Conservation (phyloP, 2,329 filamentous ascomycete species). For the Pseudocercospora macadamiae region DNA sequence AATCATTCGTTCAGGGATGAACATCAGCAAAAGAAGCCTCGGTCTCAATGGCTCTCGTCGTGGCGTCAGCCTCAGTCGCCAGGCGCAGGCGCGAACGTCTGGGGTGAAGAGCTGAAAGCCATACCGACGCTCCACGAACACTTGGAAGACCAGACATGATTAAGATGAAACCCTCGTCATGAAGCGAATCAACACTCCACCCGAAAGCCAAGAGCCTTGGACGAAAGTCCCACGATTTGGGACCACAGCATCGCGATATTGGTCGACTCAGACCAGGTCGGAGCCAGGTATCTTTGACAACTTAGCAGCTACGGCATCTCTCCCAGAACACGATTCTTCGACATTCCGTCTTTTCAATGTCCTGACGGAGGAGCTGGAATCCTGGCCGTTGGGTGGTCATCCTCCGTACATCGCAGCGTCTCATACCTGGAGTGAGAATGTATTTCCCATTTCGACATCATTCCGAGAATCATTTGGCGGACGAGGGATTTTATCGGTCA, state of each 20-base stretch:
- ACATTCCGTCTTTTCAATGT: not conserved
- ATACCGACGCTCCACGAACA: too few species aligned
- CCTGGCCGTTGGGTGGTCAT: not conserved
- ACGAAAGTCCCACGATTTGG: not conserved
- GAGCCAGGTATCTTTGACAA: too few species aligned
- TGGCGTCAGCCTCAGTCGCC: not conserved
- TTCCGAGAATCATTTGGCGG: slow-evolving; percentile 3
- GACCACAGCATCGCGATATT: not conserved
- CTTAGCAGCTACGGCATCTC: too few species aligned
- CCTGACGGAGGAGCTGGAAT: slow-evolving; percentile 1
- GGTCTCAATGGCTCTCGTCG: not conserved
- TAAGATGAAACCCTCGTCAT: too few species aligned
- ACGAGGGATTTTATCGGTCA: not conserved
- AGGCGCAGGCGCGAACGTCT: not conserved
- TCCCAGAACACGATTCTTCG: too few species aligned
- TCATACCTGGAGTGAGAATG: slow-evolving; percentile 5
- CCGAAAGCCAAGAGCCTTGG: not conserved
- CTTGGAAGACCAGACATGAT: too few species aligned
- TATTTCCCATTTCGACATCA: not conserved
- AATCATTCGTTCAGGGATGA: not conserved
- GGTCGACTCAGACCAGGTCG: not conserved
- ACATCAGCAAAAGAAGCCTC: not conserved
- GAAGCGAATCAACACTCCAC: not conserved
- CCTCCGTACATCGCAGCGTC: slow-evolving; percentile 1
- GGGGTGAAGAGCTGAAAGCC: not conserved